phyloP scores from a whole-genome alignment of 331 rosid genomes.

The Quercus tomentella region DNA sequence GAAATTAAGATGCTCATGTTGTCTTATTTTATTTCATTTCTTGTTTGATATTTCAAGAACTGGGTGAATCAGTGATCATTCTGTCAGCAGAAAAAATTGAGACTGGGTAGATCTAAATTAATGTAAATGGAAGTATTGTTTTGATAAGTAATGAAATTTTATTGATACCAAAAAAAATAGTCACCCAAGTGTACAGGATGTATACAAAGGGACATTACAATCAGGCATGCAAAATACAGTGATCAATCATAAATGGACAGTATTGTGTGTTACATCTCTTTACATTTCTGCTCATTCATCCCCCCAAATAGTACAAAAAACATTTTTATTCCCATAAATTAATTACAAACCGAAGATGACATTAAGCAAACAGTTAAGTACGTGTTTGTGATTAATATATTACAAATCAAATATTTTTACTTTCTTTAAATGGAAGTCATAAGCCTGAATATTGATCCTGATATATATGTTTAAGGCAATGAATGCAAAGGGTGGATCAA shows the following conservation, averaged over 20 bases:
- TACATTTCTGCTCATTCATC: not conserved
- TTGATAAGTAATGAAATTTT: no score
- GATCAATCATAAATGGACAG: no score
- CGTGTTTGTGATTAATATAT: not conserved
- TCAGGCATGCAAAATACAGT: no score
- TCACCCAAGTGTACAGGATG: no score
- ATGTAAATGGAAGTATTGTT: not conserved
- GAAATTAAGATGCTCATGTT: not conserved
- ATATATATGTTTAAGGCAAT: no score
- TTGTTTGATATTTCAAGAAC: not conserved
- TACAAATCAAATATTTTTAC: not conserved
- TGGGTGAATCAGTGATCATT: not conserved
- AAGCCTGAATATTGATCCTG: not conserved
- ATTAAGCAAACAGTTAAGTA: not conserved
- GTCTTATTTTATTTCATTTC: not conserved
- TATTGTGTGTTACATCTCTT: not conserved
- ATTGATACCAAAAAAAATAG: no score
- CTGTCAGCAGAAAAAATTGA: not conserved
- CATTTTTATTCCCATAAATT: not conserved
- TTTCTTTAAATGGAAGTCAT: not conserved
- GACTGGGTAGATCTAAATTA: not conserved
- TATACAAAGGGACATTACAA: no score
- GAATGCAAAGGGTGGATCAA: not conserved
- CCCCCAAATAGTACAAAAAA: not conserved
- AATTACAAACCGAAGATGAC: not conserved